Conservation (phyloP, 306 rosid genomes). For the Purshia tridentata region DNA sequence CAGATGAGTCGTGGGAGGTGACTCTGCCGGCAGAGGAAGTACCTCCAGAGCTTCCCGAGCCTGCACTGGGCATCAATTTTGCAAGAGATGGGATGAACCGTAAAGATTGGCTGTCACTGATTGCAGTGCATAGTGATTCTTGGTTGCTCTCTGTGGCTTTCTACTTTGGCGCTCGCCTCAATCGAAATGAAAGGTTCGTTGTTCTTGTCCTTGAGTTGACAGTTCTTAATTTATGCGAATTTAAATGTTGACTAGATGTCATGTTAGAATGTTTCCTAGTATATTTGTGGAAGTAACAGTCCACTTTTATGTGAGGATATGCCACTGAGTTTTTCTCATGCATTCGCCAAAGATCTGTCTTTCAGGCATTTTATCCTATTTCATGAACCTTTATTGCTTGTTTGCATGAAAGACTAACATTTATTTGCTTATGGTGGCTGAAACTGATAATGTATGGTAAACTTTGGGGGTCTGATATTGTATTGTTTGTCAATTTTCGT, state of each 20-base stretch:
- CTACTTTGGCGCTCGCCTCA: conserved; percentile 59
- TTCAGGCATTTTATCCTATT: neutral
- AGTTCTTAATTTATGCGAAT: neutral
- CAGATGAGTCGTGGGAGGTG: conserved; percentile 58
- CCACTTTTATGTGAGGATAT: neutral
- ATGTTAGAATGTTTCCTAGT: neutral
- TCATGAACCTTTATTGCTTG: neutral
- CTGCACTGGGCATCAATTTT: conserved; percentile 59
- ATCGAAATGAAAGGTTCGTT: conserved; percentile 57
- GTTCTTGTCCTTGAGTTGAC: neutral
- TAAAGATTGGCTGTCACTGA: conserved; percentile 60
- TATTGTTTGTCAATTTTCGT: neutral
- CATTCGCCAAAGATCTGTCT: neutral
- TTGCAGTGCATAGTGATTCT: conserved; percentile 60
- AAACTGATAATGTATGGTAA: neutral
- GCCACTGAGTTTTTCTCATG: neutral
- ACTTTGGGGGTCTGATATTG: neutral
- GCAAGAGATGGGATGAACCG: conserved; percentile 64
- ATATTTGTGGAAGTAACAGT: neutral
- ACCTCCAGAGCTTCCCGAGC: conserved; percentile 62
- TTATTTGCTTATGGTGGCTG: neutral
- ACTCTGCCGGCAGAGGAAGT: conserved; percentile 57
- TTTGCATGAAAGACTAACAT: neutral
- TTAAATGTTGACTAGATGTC: neutral
- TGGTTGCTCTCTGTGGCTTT: conserved; percentile 66